Evolutionary conservation across 2,329 filamentous ascomycete genomes (phyloP), one percentile per base, ranked within the genome.

Genomic region (Metarhizium humberi): DNA sequence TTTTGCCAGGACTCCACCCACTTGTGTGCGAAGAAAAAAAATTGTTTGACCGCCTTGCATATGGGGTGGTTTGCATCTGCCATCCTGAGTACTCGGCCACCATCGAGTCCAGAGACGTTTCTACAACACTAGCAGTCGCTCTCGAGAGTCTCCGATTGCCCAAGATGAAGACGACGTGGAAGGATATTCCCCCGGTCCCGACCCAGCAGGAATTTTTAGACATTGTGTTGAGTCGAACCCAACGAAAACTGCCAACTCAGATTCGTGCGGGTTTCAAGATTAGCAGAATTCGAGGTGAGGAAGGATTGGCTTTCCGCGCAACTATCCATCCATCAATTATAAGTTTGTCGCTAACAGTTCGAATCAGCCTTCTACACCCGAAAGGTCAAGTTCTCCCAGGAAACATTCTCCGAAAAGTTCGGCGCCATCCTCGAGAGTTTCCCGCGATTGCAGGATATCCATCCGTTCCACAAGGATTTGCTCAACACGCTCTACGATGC

Each of bases 401-500:
- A 99, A 76, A 97, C 92, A 46, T 96, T 96, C 73, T 85, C 86
- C 61, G 94, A 99, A 72, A 97, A 97, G 75, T 85, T 99, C 62
- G 84, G 84, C 62, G 82, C 86, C 58, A 96, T 96, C 67, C 84
- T 97, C 67, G 89, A 96, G 71, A 90, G 88, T 65, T 96, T 99
- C 68, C 94, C 94, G 55, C 84, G 92, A 56, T 80, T 99, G 54
- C 86, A 90, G 69, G 94, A 99, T 70, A 92, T 96, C 69, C 92
- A 96, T 70, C 92, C 92, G 54, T 96, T 96, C 78, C 92, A 87
- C 83, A 81, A 76, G 76, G 75, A 78, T 66, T 86, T 75, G 40
- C 87, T 99, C 76, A 97, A 99, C 77, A 97, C 94, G 20, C 86
- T 99, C 49, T 99, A 97, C 78, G 92, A 96, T 83, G 90, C 90